phyloP scores from a whole-genome alignment of 129 eudicot genomes.

The Centaurea solstitialis region DNA sequence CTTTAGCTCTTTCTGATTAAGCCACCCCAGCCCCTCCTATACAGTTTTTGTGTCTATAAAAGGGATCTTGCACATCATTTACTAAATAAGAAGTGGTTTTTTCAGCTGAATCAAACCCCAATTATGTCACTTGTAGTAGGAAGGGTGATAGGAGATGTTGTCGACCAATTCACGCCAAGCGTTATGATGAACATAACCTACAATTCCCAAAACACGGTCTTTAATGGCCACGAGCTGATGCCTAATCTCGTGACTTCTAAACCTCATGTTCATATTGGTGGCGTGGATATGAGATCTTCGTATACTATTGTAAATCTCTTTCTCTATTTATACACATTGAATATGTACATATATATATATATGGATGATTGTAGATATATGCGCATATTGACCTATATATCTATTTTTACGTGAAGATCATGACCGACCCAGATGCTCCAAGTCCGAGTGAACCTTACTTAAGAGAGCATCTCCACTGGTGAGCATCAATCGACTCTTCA shows the following conservation, averaged over 20 bases:
- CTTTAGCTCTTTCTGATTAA: slow-evolving; percentile 24
- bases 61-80: slow-evolving; percentile 23
- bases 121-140: slow-evolving; percentile 58
- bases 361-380: background rate
- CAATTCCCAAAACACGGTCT: slow-evolving; percentile 51
- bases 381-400: slow-evolving; percentile 15
- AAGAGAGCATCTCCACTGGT: slow-evolving; percentile 94
- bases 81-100: slow-evolving; percentile 13
- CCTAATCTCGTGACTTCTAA: slow-evolving; percentile 51
- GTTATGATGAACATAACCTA: slow-evolving; percentile 63
- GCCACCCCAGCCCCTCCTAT: slow-evolving; percentile 32
- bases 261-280: slow-evolving; percentile 84
- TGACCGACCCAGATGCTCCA: slow-evolving; percentile 97
- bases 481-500: slow-evolving; percentile 22
- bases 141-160: slow-evolving; percentile 88
- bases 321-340: slow-evolving; percentile 1
- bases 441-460: slow-evolving; percentile 89
- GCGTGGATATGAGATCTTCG: slow-evolving; percentile 83
- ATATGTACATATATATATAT: background rate
- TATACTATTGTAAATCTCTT: slow-evolving; percentile 63
- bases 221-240: slow-evolving; percentile 83
- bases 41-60: slow-evolving; percentile 48
- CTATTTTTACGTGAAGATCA: slow-evolving; percentile 44
- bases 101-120: background rate
- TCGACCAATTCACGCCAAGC: slow-evolving; percentile 76